These are phyloP conservation scores for Populus hybrid DNA, from an alignment of 441 rosid species.

Conservation along the genomic window DNA sequence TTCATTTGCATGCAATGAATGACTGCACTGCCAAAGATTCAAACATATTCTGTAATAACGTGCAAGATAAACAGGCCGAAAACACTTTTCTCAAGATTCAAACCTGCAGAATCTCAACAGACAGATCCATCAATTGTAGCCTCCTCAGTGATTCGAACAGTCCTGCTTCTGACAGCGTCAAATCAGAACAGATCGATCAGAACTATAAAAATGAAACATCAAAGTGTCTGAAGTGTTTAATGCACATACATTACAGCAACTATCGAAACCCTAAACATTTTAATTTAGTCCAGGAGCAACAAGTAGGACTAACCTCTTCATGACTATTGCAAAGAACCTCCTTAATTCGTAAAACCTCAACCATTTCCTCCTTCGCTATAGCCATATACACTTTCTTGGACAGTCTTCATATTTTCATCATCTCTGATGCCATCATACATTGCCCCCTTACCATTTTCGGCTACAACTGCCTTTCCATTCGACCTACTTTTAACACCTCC, in stretches of 20 bases:
- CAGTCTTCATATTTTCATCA: neutral
- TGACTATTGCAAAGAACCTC: constrained; percentile 38
- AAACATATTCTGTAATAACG: neutral
- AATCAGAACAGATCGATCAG: neutral
- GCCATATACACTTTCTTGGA: neutral
- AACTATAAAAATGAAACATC: no score
- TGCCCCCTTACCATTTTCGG: no score
- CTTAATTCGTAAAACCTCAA: constrained; percentile 59
- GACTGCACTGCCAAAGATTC: neutral
- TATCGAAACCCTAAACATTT: no score
- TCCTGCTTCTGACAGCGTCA: constrained; percentile 46
- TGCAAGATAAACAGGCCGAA: no score
- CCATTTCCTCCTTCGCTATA: neutral
- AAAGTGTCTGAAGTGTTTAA: no score
- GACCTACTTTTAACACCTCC: no score
- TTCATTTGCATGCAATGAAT: neutral
- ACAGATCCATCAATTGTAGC: constrained; percentile 63
- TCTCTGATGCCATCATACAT: no score
- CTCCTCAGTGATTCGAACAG: constrained; percentile 53
- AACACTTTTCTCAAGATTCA: neutral
- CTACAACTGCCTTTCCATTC: no score
- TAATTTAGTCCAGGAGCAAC: no score
- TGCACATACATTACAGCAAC: no score
- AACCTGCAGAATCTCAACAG: constrained; percentile 61
- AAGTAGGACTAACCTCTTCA: constrained; percentile 37